These are phyloP conservation scores for Clohesyomyces aquaticus DNA, from an alignment of 495 filamentous ascomycete genomes.

Conservation along the genomic window DNA sequence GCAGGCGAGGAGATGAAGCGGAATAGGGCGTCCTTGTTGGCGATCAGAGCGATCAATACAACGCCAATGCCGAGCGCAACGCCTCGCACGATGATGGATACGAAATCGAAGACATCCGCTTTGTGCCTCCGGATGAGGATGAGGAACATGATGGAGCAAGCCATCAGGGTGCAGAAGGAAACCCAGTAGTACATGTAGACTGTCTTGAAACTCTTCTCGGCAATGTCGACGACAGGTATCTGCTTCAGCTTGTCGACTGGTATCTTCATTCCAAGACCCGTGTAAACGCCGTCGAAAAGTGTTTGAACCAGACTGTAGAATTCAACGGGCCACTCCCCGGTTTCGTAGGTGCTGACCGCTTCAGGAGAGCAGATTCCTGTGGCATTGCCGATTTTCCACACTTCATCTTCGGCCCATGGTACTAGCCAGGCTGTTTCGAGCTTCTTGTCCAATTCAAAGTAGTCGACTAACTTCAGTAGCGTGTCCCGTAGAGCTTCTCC, in stretches of 20 bases:
- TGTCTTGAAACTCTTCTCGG: constrained; percentile 24
- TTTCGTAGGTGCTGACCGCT: constrained; percentile 9
- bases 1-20: constrained; percentile 19
- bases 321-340: constrained; percentile 9
- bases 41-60: constrained; percentile 26
- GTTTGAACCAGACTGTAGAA: constrained; percentile 6
- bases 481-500: constrained; percentile 22
- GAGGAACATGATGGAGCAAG: constrained; percentile 35
- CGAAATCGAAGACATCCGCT: constrained; percentile 37
- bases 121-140: constrained; percentile 38
- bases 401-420: no score
- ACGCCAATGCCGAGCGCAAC: constrained; percentile 21
- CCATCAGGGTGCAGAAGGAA: constrained; percentile 32
- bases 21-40: constrained; percentile 17
- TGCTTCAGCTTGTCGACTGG: constrained; percentile 27
- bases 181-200: constrained; percentile 38
- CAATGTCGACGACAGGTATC: constrained; percentile 15
- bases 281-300: constrained; percentile 30
- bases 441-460: constrained; percentile 33
- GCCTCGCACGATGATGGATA: constrained; percentile 28
- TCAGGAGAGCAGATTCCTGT: constrained; percentile 33
- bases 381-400: constrained; percentile 20
- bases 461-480: constrained; percentile 23
- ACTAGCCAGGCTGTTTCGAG: no score
- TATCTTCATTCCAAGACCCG: constrained; percentile 32